Evolutionary conservation across 495 filamentous ascomycete species (phyloP).

Genomic region (Trichoderma asperelloides): DNA sequence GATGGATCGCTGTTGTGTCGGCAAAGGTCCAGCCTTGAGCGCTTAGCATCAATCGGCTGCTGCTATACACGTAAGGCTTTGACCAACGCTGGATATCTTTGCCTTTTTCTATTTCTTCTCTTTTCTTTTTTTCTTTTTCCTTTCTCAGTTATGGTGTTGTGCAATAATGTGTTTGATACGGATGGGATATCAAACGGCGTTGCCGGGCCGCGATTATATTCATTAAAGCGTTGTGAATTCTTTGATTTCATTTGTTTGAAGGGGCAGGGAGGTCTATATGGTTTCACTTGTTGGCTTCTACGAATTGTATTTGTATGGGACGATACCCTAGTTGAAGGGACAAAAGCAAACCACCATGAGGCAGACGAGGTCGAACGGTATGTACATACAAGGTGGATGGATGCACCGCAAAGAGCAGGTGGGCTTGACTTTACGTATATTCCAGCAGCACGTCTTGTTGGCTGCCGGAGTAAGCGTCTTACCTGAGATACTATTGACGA

Average conservation of each 20-base stretch:
- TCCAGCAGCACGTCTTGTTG: neutral
- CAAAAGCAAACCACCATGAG: neutral
- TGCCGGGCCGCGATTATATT: neutral
- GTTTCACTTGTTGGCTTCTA: neutral
- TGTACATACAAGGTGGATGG: neutral
- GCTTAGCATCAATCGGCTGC: neutral
- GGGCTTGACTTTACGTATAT: neutral
- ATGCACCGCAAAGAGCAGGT: neutral
- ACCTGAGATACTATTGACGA: neutral
- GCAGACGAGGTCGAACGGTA: neutral
- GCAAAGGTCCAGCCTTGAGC: neutral
- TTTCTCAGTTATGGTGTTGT: neutral
- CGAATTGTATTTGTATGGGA: conserved; percentile 1
- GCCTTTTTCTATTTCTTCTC: neutral
- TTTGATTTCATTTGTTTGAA: neutral
- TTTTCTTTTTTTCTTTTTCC: neutral
- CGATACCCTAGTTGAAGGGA: conserved; percentile 5
- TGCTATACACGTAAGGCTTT: neutral
- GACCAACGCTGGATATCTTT: neutral
- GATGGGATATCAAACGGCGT: conserved; percentile 3
- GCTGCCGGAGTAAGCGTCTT: neutral
- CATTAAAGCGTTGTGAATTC: neutral
- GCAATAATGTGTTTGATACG: neutral
- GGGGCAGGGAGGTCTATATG: neutral
- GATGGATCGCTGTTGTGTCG: neutral